Evolutionary conservation across 2,329 filamentous ascomycete genomes (phyloP).

Genomic region (Colletotrichum sp.): DNA sequence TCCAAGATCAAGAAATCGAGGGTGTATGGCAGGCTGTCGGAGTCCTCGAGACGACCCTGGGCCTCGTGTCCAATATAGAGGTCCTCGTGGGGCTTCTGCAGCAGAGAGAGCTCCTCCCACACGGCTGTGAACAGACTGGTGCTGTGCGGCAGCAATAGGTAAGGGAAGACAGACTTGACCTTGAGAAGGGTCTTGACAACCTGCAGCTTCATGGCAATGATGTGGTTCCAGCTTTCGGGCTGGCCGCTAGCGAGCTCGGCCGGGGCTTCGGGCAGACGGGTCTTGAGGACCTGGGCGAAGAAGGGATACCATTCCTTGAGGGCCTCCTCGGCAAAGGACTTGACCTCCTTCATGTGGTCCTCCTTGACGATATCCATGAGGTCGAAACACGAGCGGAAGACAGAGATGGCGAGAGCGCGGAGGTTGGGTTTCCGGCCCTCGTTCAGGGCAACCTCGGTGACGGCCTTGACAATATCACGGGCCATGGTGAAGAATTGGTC

Average conservation of each 20-base stretch:
- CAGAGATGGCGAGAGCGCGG: constrained; percentile 84
- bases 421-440: constrained; percentile 76
- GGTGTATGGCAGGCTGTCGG: constrained; percentile 91
- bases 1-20: constrained; percentile 93
- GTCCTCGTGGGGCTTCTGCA: constrained; percentile 76
- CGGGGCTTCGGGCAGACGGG: constrained; percentile 71
- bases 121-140: constrained; percentile 82
- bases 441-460: constrained; percentile 83
- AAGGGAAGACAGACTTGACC: constrained; percentile 81
- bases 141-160: constrained; percentile 82
- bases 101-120: constrained; percentile 83
- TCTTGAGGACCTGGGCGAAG: constrained; percentile 80
- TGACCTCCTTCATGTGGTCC: constrained; percentile 85
- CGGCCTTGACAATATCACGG: constrained; percentile 79
- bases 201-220: constrained; percentile 89
- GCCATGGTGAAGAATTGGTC: constrained; percentile 94
- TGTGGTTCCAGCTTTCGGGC: constrained; percentile 77
- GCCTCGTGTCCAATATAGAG: constrained; percentile 87
- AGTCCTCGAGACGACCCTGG: constrained; percentile 87
- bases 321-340: constrained; percentile 86
- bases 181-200: constrained; percentile 93
- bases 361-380: constrained; percentile 97
- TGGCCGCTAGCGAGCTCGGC: constrained; percentile 52
- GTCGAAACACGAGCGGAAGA: constrained; percentile 92
- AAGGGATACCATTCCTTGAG: constrained; percentile 88